Percentiles rank a stretch among this genome's conserved stretches.
These are phyloP conservation scores for Globisporangium parvum DNA, from an alignment of 352 stramenopile genomes.

Conservation along the genomic window DNA sequence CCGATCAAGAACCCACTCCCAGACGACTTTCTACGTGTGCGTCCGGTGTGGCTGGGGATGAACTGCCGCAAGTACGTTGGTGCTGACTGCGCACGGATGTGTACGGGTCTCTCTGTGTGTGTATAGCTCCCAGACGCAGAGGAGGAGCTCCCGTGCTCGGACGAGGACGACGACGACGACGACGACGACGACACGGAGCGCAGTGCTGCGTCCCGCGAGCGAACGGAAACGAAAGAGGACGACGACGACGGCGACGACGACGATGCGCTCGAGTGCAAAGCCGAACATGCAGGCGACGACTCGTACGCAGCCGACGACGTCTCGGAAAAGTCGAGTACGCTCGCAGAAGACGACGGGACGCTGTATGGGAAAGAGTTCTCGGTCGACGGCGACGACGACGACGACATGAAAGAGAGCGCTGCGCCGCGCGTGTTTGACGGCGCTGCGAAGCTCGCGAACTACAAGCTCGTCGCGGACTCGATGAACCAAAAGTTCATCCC, in stretches of 20 bases:
- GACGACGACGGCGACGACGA: slow-evolving; percentile 30
- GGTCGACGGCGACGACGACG: slow-evolving; percentile 27
- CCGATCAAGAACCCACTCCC: slow-evolving; percentile 70
- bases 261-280: slow-evolving; percentile 28
- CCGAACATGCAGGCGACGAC: slow-evolving; percentile 38
- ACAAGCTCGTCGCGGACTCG: slow-evolving; percentile 73
- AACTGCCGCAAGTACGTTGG: neutral
- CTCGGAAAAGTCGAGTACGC: slow-evolving; percentile 56
- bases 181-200: slow-evolving; percentile 8
- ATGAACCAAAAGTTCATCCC: slow-evolving; percentile 83
- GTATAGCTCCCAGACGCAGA: slow-evolving; percentile 45
- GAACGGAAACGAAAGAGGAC: slow-evolving; percentile 12
- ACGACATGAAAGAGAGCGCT: slow-evolving; percentile 42
- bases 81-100: neutral
- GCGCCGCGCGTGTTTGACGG: slow-evolving; percentile 49
- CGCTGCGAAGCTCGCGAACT: slow-evolving; percentile 49
- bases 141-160: slow-evolving; percentile 15
- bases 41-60: neutral
- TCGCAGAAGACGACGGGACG: slow-evolving; percentile 77
- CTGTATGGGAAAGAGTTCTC: slow-evolving; percentile 80
- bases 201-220: neutral
- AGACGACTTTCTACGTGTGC: slow-evolving; percentile 72
- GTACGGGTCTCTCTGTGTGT: no score
- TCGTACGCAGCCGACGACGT: slow-evolving; percentile 46
- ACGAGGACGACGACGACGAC: slow-evolving; percentile 20